These are phyloP conservation scores for Galerina marginata DNA, from an alignment of 768 basidiomycete species.

Conservation along the genomic window DNA sequence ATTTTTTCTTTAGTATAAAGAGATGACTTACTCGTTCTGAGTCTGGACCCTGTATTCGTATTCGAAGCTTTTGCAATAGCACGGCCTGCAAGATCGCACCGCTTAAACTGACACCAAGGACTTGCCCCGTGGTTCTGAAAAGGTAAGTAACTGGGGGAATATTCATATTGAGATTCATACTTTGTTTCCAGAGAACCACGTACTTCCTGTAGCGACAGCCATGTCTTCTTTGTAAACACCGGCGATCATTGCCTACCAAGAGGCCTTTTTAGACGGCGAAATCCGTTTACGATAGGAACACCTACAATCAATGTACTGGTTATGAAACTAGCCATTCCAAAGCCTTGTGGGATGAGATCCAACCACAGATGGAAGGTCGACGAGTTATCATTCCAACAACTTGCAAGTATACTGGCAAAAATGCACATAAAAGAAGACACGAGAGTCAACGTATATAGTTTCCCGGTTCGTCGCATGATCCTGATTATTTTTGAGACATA, in stretches of 20 bases:
- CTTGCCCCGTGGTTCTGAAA: constrained; percentile 94
- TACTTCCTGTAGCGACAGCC: constrained; percentile 90
- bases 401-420: constrained; percentile 62
- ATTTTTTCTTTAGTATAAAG: constrained; percentile 1
- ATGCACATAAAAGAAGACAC: constrained; percentile 65
- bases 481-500: constrained; percentile 40
- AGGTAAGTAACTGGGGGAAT: constrained; percentile 79
- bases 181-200: constrained; percentile 38
- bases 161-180: constrained; percentile 18
- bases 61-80: constrained; percentile 69
- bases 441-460: constrained; percentile 79
- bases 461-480: constrained; percentile 88
- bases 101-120: constrained; percentile 89
- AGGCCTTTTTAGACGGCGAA: constrained; percentile 14
- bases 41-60: constrained; percentile 77
- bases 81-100: constrained; percentile 86
- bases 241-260: constrained; percentile 81
- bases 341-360: constrained; percentile 80
- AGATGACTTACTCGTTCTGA: constrained; percentile 65
- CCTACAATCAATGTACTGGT: constrained; percentile 86
- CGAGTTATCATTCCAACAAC: constrained; percentile 69
- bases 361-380: constrained; percentile 71
- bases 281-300: constrained; percentile 18
- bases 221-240: constrained; percentile 80
- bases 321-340: constrained; percentile 84